Evolutionary conservation across 2,329 filamentous ascomycete genomes (phyloP).

Genomic region (Colletotrichum sansevieriae): DNA sequence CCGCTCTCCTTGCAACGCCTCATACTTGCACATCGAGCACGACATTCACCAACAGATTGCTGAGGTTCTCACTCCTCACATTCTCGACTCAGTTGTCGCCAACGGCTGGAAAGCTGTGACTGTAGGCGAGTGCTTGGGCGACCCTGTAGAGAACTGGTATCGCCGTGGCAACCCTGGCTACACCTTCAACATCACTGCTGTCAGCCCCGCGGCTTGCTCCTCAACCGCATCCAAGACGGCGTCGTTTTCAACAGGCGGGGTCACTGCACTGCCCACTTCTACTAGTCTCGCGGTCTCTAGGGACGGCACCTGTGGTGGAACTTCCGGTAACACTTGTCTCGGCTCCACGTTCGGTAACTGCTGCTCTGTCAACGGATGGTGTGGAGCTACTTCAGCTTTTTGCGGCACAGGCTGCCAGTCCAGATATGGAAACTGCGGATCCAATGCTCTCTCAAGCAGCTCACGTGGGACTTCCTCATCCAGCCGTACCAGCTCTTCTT

Average conservation of each 20-base stretch:
- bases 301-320: slow-evolving; percentile 51
- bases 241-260: slow-evolving; percentile 32
- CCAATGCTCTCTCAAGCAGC: neutral
- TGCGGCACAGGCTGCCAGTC: slow-evolving; percentile 43
- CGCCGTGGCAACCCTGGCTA: slow-evolving; percentile 46
- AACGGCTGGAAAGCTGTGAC: slow-evolving; percentile 54
- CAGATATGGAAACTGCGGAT: slow-evolving; percentile 40
- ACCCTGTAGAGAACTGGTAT: slow-evolving; percentile 61
- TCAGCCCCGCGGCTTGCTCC: slow-evolving; percentile 24
- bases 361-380: slow-evolving; percentile 56
- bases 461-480: slow-evolving; percentile 16
- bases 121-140: slow-evolving; percentile 60
- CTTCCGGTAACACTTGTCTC: slow-evolving; percentile 50
- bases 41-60: slow-evolving; percentile 60
- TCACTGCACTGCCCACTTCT: slow-evolving; percentile 40
- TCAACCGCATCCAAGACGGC: slow-evolving; percentile 18
- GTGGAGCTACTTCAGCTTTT: slow-evolving; percentile 47
- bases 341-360: slow-evolving; percentile 53
- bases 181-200: slow-evolving; percentile 42
- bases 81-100: slow-evolving; percentile 37
- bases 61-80: slow-evolving; percentile 55
- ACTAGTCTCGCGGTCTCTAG: slow-evolving; percentile 46
- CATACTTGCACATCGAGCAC: slow-evolving; percentile 51
- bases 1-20: slow-evolving; percentile 47
- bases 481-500: neutral